Percentiles rank a stretch among this genome's conserved stretches.
phyloP scores from a whole-genome alignment of 805 yeast species.

The Huiozyma naganishii region DNA sequence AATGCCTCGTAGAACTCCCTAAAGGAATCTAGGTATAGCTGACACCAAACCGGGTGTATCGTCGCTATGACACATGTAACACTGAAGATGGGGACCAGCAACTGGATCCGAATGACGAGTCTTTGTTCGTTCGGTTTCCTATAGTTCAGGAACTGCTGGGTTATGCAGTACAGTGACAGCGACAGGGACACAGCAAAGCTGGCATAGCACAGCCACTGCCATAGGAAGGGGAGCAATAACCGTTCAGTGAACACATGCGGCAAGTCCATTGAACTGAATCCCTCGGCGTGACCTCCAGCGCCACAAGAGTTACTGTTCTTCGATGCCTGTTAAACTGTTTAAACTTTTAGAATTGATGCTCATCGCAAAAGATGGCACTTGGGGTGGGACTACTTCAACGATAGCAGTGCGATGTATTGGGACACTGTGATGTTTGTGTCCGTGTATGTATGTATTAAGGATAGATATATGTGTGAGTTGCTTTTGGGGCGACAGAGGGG shows the following conservation, averaged over 20 bases:
- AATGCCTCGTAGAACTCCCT: constrained; percentile 93
- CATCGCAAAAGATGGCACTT: no score
- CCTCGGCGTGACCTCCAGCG: no score
- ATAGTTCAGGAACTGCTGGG: constrained; percentile 55
- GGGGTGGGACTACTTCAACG: no score
- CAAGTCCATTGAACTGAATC: no score
- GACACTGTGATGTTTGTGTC: no score
- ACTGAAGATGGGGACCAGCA: constrained; percentile 76
- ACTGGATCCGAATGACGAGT: constrained; percentile 65
- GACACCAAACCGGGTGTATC: constrained; percentile 36
- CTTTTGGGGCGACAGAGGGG: no score
- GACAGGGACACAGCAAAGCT: constrained; percentile 26
- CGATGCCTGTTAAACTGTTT: background rate
- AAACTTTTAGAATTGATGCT: no score
- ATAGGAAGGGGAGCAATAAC: constrained; percentile 12
- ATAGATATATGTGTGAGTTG: no score
- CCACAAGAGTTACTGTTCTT: background rate
- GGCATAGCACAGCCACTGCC: constrained; percentile 16
- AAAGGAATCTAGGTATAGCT: constrained; percentile 51
- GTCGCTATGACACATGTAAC: constrained; percentile 51
- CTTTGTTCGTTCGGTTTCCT: constrained; percentile 85
- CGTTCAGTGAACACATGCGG: background rate
- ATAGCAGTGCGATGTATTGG: no score
- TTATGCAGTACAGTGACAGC: constrained; percentile 37
- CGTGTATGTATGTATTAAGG: no score